These are phyloP conservation scores for Hanseniaspora occidentalis DNA, from an alignment of 805 yeast species.

Conservation along the genomic window DNA sequence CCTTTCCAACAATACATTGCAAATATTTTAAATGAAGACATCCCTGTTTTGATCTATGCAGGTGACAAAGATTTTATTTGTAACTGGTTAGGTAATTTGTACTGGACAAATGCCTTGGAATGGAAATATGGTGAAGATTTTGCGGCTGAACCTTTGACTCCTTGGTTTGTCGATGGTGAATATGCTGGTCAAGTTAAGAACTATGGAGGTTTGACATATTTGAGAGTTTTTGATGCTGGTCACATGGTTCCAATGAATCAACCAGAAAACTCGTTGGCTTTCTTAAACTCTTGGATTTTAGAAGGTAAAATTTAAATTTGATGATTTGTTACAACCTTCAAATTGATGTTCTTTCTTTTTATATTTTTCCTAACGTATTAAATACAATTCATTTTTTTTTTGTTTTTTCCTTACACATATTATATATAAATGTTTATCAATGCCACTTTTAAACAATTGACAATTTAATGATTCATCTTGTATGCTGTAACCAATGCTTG, in stretches of 20 bases:
- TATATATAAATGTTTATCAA: too few relatives aligned
- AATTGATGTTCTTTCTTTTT: too few relatives aligned
- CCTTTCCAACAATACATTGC: conserved; percentile 71
- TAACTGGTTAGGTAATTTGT: conserved; percentile 85
- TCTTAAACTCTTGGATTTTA: conserved; percentile 65
- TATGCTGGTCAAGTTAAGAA: conserved; percentile 66
- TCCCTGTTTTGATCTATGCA: conserved; percentile 83
- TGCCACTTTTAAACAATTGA: neutral
- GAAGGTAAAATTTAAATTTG: conserved; percentile 28
- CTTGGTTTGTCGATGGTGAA: conserved; percentile 31
- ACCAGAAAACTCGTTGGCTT: conserved; percentile 56
- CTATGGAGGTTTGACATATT: conserved; percentile 56
- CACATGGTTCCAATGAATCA: conserved; percentile 91
- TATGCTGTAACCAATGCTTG: conserved; percentile 45
- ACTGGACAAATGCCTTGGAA: conserved; percentile 59
- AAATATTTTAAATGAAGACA: conserved; percentile 50
- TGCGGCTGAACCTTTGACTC: conserved; percentile 27
- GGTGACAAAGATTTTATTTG: conserved; percentile 91
- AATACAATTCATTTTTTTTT: too few relatives aligned
- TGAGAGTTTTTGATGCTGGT: conserved; percentile 72
- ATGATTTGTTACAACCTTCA: too few relatives aligned
- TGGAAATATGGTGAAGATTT: conserved; percentile 50
- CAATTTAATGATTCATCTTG: conserved; percentile 25
- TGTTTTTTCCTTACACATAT: too few relatives aligned
- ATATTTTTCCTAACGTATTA: too few relatives aligned